These are phyloP conservation scores for Trichoderma breve DNA, from an alignment of 2,329 filamentous ascomycete genomes.

Conservation along the genomic window DNA sequence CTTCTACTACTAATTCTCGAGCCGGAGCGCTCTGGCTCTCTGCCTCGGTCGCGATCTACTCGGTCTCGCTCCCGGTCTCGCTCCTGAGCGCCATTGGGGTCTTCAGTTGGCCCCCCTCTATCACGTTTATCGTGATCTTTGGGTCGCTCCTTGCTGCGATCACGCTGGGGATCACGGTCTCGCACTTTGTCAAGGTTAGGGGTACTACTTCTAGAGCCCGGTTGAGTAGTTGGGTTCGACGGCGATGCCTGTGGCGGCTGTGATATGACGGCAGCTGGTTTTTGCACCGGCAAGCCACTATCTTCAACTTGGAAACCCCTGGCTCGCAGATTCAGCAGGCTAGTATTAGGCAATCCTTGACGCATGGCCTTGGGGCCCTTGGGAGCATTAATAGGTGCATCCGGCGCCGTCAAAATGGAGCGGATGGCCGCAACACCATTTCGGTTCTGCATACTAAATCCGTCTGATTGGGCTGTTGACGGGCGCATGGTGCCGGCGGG, in stretches of 20 bases:
- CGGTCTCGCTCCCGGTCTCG: slow-evolving; percentile 18
- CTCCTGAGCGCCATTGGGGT: slow-evolving; percentile 22
- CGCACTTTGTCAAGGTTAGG: slow-evolving; percentile 38
- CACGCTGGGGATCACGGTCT: slow-evolving; percentile 34
- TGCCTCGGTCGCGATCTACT: slow-evolving; percentile 19
- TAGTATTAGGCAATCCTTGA: slow-evolving; percentile 80
- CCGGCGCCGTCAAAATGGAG: slow-evolving; percentile 36
- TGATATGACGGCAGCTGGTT: slow-evolving; percentile 14
- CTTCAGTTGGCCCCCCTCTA: slow-evolving; percentile 23
- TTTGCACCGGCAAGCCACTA: slow-evolving; percentile 36
- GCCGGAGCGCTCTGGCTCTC: slow-evolving; percentile 31
- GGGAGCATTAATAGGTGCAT: slow-evolving; percentile 68
- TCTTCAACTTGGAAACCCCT: slow-evolving; percentile 48
- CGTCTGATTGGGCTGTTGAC: slow-evolving; percentile 22
- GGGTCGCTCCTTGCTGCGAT: slow-evolving; percentile 36
- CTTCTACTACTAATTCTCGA: slow-evolving; percentile 36
- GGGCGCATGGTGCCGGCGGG: slow-evolving; percentile 22
- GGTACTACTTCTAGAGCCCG: slow-evolving; percentile 50
- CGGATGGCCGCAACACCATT: slow-evolving; percentile 30
- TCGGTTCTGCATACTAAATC: slow-evolving; percentile 25
- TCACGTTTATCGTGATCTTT: slow-evolving; percentile 29
- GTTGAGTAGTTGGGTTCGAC: slow-evolving; percentile 24
- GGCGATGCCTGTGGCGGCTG: slow-evolving; percentile 15
- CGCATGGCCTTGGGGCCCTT: slow-evolving; percentile 94
- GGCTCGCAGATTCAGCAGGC: slow-evolving; percentile 63